These are phyloP conservation scores for Protomyces inundatus DNA, from an alignment of 1,139 yeast genomes.

Conservation along the genomic window DNA sequence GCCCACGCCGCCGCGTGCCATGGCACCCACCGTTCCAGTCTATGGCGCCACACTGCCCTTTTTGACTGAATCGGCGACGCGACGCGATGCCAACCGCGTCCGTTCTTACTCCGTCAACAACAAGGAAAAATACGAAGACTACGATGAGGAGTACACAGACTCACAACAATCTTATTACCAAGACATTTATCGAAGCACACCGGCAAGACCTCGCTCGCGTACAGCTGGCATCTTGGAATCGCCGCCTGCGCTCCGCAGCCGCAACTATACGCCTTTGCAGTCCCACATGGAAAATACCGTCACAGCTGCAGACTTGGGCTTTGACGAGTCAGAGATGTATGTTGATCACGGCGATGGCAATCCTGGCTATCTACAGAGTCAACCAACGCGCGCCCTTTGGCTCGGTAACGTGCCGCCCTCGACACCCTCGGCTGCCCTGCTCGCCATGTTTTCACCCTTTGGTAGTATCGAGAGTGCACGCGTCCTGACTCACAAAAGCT, in stretches of 20 bases:
- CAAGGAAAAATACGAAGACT: conserved; percentile 33
- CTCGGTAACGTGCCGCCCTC: conserved; percentile 68
- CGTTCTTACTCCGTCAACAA: conserved; percentile 42
- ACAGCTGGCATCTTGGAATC: conserved; percentile 26
- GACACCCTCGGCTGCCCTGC: conserved; percentile 45
- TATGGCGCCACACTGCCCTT: conserved; percentile 9
- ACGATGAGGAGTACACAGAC: conserved; percentile 10
- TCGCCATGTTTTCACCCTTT: conserved; percentile 48
- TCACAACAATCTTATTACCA: background rate
- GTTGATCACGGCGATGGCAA: background rate
- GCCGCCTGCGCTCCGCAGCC: conserved; percentile 25
- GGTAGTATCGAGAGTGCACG: conserved; percentile 58
- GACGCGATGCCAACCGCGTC: conserved; percentile 40
- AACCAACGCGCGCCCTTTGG: conserved; percentile 67
- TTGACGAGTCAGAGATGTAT: background rate
- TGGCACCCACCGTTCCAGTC: conserved; percentile 7
- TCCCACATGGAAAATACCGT: conserved; percentile 22
- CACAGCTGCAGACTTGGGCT: conserved; percentile 23
- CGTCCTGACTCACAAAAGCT: conserved; percentile 48
- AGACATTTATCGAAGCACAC: conserved; percentile 26
- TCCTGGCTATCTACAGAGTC: conserved; percentile 23
- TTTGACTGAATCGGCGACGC: conserved; percentile 35
- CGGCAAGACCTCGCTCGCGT: conserved; percentile 28
- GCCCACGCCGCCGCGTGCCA: conserved; percentile 27
- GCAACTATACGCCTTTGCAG: conserved; percentile 19